Base-by-base conservation (phyloP, 202 grass and related monocot species). In the Miscanthus sacchariflorus region DNA sequence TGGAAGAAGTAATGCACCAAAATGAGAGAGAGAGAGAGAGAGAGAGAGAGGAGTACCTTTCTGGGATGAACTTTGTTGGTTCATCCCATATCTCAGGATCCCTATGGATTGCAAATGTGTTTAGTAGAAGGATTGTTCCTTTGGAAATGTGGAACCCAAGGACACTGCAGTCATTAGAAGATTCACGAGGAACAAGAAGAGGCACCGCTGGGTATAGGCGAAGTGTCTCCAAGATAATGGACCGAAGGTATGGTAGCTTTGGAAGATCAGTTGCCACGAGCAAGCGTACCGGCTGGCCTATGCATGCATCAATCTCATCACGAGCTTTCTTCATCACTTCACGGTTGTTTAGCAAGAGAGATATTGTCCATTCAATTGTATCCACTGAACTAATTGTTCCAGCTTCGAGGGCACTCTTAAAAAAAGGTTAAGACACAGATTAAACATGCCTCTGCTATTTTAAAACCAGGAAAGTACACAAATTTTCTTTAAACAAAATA, bases 341-440 rank as follows among this genome's bases (percentile, higher is more conserved):
- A 0, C 90, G 87, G 13, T 85, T 36, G 80, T 92, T 92, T 0
- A 96, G 56, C 35, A 96, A 12, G 2, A 96, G 91, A 0, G 89
- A 82, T 86, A 92, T 87, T 15, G 84, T 87, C 93, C 93, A 95
- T 52, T 93, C 93, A 3, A 90, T 78, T 2, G 93, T 93, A 1
- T 21, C 68, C 0, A 74, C 66, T 0, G 91, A 50, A 2, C 91
- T 84, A 7, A 73, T 61, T 2, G 90, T 90, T 2, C 91, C 91
- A 1, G 88, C 91, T 45, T 85, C 21, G 3, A 96, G 42, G 30
- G 91, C 63, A 21, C 68, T 80, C 93, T 95, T 72, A 38, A 38
- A 38, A 38, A 38, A 38, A 38, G 36, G 36, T 38, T 38, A 38
- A 38, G 36, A 38, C 36, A 5, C 36, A 38, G 36, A 38, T 38